Evolutionary conservation across 2,329 filamentous ascomycete genomes (phyloP), one percentile per base, ranked within the genome.

Genomic region (Nannizziopsis barbatae): DNA sequence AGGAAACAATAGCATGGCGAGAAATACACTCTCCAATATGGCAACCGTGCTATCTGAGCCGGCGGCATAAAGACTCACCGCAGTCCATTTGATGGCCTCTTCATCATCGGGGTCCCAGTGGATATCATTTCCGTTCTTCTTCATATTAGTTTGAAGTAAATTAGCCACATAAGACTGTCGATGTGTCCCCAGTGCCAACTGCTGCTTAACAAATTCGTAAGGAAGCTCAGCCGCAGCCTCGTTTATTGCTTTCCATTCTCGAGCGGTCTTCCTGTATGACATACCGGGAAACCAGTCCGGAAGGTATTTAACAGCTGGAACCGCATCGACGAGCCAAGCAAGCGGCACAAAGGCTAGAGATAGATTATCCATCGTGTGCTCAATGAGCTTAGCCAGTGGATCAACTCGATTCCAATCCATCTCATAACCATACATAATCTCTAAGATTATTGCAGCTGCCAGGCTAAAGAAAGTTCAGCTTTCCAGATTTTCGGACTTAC

Each of bases 1-100:
- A 0, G 71, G 71, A 30, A 71, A 73, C 14, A 74, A 63, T 11
- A 65, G 68, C 59, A 77, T 77, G 0, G 74, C 75, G 0, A 79
- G 64, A 14, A 75, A 64, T 56, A 77, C 77, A 0, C 54, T 58
- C 27, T 59, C 54, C 20, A 52, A 40, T n/a, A 17, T 10, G 18
- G 7, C 37, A 9, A 56, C 11, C 12, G 15, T 5, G 27, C 53
- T 53, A 30, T 50, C 48, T 7, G 48, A 32, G 5, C 18, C 48
- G 27, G 33, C 48, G 8, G 18, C 48, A 42, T 50, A 50, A 11
- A 46, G 22, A 31, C 33, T 40, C n/a, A 37, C 48, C 4, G 48
- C 48, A n/a, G 48, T 31, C 48, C 48, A 50, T 14, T 32, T 50
- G 33, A 46, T 41, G 4, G 36, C 47, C 18, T 45, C 35, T 17